phyloP scores from a whole-genome alignment of 176 grass and related monocot species.

The Aegilops bicornis region DNA sequence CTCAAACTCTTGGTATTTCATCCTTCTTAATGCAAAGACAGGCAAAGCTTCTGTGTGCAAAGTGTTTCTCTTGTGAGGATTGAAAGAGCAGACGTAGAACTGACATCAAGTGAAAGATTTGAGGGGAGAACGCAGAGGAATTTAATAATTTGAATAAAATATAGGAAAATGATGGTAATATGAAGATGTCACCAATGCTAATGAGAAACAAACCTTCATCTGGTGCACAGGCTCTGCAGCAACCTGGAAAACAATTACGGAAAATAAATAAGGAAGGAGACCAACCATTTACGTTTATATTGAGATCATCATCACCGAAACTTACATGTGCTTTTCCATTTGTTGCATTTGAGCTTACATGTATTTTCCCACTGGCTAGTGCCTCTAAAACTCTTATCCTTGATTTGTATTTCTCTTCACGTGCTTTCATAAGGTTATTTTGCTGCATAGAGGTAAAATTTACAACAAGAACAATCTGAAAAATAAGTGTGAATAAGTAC shows the following conservation, averaged over 20 bases:
- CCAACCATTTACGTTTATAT: background rate
- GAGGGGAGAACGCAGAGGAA: background rate
- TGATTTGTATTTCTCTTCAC: constrained; percentile 82
- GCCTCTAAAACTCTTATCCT: constrained; percentile 65
- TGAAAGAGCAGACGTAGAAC: background rate
- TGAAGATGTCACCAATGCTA: background rate
- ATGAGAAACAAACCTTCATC: constrained; percentile 49
- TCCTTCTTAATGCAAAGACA: background rate
- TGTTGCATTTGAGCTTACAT: constrained; percentile 32
- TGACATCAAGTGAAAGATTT: background rate
- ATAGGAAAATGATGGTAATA: constrained; percentile 14
- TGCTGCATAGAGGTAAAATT: constrained; percentile 50
- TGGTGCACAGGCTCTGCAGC: constrained; percentile 23
- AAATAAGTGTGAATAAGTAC: constrained; percentile 20
- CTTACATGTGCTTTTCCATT: constrained; percentile 50
- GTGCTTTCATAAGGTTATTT: constrained; percentile 76
- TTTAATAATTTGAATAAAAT: background rate
- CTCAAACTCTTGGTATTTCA: background rate
- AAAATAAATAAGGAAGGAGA: background rate
- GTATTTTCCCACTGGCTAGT: constrained; percentile 45
- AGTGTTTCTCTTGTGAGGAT: background rate
- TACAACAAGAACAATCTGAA: constrained; percentile 13
- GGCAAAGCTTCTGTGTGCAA: background rate
- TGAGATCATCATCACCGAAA: background rate
- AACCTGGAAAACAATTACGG: constrained; percentile 33